Evolutionary conservation across 2,329 filamentous ascomycete species (phyloP).

Genomic region (Clonostachys chloroleuca): DNA sequence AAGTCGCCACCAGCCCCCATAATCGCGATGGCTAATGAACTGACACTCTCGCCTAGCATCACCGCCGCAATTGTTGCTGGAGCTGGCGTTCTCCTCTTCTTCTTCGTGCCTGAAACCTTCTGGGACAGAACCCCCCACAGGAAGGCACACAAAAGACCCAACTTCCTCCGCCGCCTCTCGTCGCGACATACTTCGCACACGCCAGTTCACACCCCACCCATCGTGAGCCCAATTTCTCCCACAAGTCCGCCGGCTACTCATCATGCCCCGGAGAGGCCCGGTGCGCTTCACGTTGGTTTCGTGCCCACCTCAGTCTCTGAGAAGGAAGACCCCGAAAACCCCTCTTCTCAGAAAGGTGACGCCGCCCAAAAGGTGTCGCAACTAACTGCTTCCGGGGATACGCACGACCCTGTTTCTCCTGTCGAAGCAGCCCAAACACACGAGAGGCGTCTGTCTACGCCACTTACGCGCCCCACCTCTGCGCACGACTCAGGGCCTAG

Average conservation of each 20-base stretch:
- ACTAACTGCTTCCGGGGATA: no score
- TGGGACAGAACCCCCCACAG: conserved; percentile 77
- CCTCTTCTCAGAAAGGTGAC: background rate
- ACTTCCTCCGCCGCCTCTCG: conserved; percentile 42
- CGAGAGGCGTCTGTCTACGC: background rate
- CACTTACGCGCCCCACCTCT: background rate
- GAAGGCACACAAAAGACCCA: conserved; percentile 31
- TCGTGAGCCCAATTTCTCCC: conserved; percentile 1
- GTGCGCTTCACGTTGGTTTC: conserved; percentile 24
- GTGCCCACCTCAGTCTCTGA: conserved; percentile 5
- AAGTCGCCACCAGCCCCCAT: conserved; percentile 18
- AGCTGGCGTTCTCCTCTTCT: conserved; percentile 68
- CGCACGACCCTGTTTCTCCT: no score
- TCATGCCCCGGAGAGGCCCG: conserved; percentile 11
- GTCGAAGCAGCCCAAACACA: background rate
- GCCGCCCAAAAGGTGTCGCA: background rate
- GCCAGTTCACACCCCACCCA: background rate
- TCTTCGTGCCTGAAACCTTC: conserved; percentile 93
- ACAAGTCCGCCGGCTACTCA: conserved; percentile 7
- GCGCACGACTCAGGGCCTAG: conserved; percentile 6
- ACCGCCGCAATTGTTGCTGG: conserved; percentile 76
- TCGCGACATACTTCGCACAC: conserved; percentile 20
- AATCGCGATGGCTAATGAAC: background rate
- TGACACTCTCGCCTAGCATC: conserved; percentile 48
- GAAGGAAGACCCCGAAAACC: background rate